Evolutionary conservation across 2,329 filamentous ascomycete genomes (phyloP).

Genomic region (Xylariaceae sp.): DNA sequence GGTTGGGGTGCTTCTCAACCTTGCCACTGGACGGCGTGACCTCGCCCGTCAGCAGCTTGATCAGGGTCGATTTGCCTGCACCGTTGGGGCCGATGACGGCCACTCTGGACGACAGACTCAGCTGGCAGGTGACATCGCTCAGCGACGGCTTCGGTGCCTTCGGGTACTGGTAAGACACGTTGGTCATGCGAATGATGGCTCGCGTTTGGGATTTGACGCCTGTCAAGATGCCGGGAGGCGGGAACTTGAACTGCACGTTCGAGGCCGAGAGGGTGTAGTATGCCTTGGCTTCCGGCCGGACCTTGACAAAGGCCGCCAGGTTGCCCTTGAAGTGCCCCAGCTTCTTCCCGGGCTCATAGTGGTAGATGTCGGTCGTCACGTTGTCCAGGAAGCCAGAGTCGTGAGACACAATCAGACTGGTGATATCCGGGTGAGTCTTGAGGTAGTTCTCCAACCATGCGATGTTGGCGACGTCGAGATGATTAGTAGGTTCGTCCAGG

Average conservation of each 20-base stretch:
- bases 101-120: constrained; percentile 84
- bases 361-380: constrained; percentile 97
- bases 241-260: constrained; percentile 95
- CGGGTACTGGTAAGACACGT: constrained; percentile 92
- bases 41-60: constrained; percentile 95
- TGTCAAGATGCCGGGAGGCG: constrained; percentile 84
- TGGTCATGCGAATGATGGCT: constrained; percentile 90
- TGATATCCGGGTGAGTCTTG: constrained; percentile 93
- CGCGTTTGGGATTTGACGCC: constrained; percentile 94
- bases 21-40: constrained; percentile 74
- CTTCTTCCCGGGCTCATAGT: constrained; percentile 96
- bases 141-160: constrained; percentile 82
- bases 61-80: constrained; percentile 95
- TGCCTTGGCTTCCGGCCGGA: constrained; percentile 90
- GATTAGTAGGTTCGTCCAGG: constrained; percentile 98
- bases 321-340: constrained; percentile 81
- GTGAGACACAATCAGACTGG: constrained; percentile 95
- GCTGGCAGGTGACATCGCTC: constrained; percentile 75
- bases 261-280: constrained; percentile 94
- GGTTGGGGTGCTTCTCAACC: constrained; percentile 97
- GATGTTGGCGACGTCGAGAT: constrained; percentile 93
- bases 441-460: constrained; percentile 95
- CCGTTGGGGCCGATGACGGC: constrained; percentile 97
- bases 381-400: constrained; percentile 96
- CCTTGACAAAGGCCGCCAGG: constrained; percentile 75